A percentile compares a stretch with the other conserved stretches of the same genome.
Evolutionary conservation across 768 basidiomycete genomes (phyloP).

Genomic region (Phaeotremella skinneri): DNA sequence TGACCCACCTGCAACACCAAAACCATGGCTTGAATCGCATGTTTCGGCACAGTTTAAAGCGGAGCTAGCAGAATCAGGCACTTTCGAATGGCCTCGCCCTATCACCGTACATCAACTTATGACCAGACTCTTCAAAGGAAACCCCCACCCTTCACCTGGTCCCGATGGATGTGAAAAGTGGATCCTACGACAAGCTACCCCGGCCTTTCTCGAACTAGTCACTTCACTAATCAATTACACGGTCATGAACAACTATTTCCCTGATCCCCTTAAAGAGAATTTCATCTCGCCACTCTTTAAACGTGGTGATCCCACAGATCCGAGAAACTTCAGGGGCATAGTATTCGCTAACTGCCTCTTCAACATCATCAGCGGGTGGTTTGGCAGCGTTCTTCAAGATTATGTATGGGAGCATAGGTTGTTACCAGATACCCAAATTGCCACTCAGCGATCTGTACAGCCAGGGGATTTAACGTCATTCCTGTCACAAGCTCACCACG

Average conservation of each 20-base stretch:
- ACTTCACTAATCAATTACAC: conserved; percentile 7
- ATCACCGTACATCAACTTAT: conserved; percentile 6
- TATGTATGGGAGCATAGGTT: conserved; percentile 10
- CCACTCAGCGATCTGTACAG: conserved; percentile 16
- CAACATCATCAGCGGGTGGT: conserved; percentile 6
- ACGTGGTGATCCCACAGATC: conserved; percentile 12
- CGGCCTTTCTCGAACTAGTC: not conserved
- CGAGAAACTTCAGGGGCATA: conserved; percentile 17
- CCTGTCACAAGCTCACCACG: conserved; percentile 8
- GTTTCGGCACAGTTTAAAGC: too few species aligned
- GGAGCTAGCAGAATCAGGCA: too few species aligned
- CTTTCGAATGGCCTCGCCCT: conserved; percentile 11
- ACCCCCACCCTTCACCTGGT: conserved; percentile 16
- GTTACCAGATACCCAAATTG: conserved; percentile 17
- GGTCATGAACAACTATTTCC: conserved; percentile 20
- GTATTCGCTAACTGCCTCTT: conserved; percentile 15
- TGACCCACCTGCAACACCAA: too few species aligned
- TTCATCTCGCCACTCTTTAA: conserved; percentile 17
- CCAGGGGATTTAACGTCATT: conserved; percentile 11
- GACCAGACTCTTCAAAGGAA: conserved; percentile 8
- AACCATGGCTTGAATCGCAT: too few species aligned
- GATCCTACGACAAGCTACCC: conserved; percentile 2
- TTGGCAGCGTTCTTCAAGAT: not conserved
- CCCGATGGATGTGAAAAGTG: conserved; percentile 27
- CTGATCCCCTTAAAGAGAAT: conserved; percentile 12